Evolutionary conservation across 768 basidiomycete species (phyloP).

Genomic region (Leccinum imitatum): DNA sequence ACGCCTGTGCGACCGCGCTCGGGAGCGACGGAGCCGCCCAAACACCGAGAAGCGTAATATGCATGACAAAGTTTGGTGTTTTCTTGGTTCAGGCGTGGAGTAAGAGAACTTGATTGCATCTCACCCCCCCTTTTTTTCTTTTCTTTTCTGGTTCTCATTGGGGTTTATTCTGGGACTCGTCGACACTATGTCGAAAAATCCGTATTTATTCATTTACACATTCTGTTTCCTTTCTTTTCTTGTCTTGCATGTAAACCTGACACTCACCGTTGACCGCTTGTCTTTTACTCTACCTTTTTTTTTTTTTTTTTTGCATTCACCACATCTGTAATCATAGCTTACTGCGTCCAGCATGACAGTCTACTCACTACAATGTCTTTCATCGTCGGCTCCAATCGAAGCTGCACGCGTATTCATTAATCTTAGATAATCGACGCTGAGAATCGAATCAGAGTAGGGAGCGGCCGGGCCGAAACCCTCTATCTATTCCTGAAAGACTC

Average conservation of each 20-base stretch:
- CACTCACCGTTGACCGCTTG: background rate
- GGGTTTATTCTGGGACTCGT: background rate
- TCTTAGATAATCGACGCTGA: background rate
- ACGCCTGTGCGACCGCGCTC: conserved; percentile 9
- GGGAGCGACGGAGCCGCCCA: conserved; percentile 3
- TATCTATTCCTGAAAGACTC: background rate
- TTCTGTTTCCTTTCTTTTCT: conserved; percentile 8
- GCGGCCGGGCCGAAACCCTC: background rate
- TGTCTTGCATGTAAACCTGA: conserved; percentile 13
- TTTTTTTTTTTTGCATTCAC: background rate
- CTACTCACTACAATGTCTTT: background rate
- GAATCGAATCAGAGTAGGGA: background rate
- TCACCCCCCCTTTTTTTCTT: background rate
- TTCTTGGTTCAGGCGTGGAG: background rate
- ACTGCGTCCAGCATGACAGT: background rate
- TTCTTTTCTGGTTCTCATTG: background rate
- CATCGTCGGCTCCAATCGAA: background rate
- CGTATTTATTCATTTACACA: conserved; percentile 25
- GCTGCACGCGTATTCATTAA: conserved; percentile 5
- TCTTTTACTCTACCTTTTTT: background rate
- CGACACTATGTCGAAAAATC: background rate
- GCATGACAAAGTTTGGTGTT: conserved; percentile 2
- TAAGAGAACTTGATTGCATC: background rate
- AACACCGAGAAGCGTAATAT: conserved; percentile 1
- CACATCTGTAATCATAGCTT: conserved; percentile 2